These are phyloP conservation scores for Trichoderma guizhouense DNA, from an alignment of 2,329 filamentous ascomycete genomes.

Conservation along the genomic window DNA sequence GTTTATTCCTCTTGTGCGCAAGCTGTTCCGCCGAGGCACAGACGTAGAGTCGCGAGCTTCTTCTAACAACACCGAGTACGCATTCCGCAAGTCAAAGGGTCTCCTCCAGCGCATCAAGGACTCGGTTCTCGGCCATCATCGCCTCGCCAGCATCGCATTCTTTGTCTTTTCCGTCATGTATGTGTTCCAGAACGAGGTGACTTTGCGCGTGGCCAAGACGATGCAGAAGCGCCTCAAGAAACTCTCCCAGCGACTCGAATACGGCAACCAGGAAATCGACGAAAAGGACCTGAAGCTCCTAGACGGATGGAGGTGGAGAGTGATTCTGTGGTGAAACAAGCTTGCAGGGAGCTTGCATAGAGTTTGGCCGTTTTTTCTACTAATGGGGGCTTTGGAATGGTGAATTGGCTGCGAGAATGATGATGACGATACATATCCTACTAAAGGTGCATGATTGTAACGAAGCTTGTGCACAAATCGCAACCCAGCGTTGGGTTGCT, in stretches of 20 bases:
- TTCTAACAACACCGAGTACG: constrained; percentile 56
- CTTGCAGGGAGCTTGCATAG: background rate
- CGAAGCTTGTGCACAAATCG: constrained; percentile 24
- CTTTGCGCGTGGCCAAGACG: constrained; percentile 52
- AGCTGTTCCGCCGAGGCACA: constrained; percentile 46
- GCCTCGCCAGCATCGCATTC: constrained; percentile 48
- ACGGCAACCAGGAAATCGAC: constrained; percentile 43
- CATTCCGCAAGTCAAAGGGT: constrained; percentile 49
- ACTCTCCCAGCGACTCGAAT: constrained; percentile 46
- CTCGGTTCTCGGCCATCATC: constrained; percentile 41
- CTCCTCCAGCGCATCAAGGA: constrained; percentile 49
- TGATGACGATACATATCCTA: constrained; percentile 23
- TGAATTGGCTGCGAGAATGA: background rate
- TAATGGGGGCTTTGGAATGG: background rate
- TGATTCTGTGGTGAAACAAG: constrained; percentile 40
- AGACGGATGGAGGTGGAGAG: constrained; percentile 55
- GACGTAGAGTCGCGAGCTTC: constrained; percentile 36
- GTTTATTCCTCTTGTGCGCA: constrained; percentile 51
- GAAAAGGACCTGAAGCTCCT: constrained; percentile 50
- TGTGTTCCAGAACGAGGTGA: constrained; percentile 58
- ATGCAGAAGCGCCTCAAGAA: constrained; percentile 48
- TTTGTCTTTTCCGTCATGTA: constrained; percentile 57
- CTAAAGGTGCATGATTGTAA: constrained; percentile 33
- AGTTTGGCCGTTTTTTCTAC: constrained; percentile 2
- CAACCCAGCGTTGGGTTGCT: background rate